Conservation (phyloP, 805 yeast genomes). For the Kodamaea kakaduensis region DNA sequence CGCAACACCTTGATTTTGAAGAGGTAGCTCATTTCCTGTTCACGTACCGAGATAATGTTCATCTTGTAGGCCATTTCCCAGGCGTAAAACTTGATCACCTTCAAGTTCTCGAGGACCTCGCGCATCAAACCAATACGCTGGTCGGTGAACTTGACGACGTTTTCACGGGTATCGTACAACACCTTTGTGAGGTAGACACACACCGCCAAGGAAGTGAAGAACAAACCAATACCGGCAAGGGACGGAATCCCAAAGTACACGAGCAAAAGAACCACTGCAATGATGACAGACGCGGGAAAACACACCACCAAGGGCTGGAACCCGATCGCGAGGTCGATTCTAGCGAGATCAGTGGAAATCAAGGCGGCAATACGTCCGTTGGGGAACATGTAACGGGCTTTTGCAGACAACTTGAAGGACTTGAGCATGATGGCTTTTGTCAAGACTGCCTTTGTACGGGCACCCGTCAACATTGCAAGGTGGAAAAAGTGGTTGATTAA, state of each 20-base stretch:
- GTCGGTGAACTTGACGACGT: constrained; percentile 38
- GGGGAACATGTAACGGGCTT: constrained; percentile 32
- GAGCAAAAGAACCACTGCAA: constrained; percentile 35
- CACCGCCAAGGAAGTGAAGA: constrained; percentile 29
- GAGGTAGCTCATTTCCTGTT: constrained; percentile 36
- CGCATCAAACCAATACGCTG: constrained; percentile 40
- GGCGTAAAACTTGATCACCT: constrained; percentile 43
- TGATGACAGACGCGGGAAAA: constrained; percentile 41
- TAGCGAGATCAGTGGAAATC: constrained; percentile 40
- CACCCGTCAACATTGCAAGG: constrained; percentile 41
- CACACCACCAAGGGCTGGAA: constrained; percentile 40
- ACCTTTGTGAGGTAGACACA: constrained; percentile 34
- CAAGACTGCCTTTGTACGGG: constrained; percentile 36
- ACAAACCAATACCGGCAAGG: constrained; percentile 40
- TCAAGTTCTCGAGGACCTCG: constrained; percentile 38
- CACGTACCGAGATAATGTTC: constrained; percentile 33
- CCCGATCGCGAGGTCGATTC: constrained; percentile 43
- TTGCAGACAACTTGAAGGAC: constrained; percentile 34
- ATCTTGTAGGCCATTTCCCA: constrained; percentile 44
- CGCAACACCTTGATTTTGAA: constrained; percentile 41
- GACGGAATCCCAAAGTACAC: constrained; percentile 37
- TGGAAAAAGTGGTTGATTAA: constrained; percentile 41
- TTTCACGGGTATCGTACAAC: constrained; percentile 34
- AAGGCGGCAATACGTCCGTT: constrained; percentile 39
- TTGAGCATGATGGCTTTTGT: constrained; percentile 38